A percentile compares a stretch with the other conserved stretches of the same genome.
Evolutionary conservation across 2,329 filamentous ascomycete genomes (phyloP).

Genomic region (Talaromyces sp.): DNA sequence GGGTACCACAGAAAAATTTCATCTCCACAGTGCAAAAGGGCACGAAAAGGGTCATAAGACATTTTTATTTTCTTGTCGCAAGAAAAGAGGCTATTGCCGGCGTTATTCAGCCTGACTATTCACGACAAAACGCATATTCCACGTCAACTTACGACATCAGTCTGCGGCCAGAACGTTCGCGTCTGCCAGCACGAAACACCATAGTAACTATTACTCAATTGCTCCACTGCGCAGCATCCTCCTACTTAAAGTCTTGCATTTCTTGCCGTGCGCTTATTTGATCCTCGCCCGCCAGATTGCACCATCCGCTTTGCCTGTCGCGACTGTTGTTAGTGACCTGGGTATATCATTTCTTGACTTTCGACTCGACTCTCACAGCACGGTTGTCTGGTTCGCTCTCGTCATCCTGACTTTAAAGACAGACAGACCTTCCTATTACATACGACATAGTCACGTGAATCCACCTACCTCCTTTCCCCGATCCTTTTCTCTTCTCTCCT

Average conservation of each 20-base stretch:
- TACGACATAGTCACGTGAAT: conserved; percentile 5
- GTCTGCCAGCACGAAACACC: conserved; percentile 1
- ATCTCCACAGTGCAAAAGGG: background rate
- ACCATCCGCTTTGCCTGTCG: conserved; percentile 9
- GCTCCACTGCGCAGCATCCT: conserved; percentile 2
- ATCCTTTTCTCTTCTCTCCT: background rate
- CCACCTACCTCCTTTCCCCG: background rate
- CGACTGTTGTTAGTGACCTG: background rate
- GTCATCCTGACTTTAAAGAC: conserved; percentile 11
- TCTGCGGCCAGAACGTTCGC: conserved; percentile 1
- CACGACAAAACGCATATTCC: too few relatives aligned
- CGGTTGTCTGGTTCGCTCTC: background rate
- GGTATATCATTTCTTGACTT: background rate
- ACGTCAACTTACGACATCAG: background rate
- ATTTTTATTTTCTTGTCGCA: too few relatives aligned
- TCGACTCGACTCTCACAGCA: background rate
- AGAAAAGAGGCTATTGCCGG: background rate
- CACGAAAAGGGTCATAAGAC: background rate
- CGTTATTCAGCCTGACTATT: too few relatives aligned
- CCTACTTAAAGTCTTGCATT: background rate
- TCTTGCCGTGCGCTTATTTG: conserved; percentile 8
- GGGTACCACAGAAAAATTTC: conserved; percentile 4
- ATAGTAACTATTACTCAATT: background rate
- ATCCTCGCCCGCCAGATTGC: conserved; percentile 11
- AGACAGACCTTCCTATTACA: background rate